Evolutionary conservation across 345 rosid species (phyloP).

Genomic region (Citrus unshiu): DNA sequence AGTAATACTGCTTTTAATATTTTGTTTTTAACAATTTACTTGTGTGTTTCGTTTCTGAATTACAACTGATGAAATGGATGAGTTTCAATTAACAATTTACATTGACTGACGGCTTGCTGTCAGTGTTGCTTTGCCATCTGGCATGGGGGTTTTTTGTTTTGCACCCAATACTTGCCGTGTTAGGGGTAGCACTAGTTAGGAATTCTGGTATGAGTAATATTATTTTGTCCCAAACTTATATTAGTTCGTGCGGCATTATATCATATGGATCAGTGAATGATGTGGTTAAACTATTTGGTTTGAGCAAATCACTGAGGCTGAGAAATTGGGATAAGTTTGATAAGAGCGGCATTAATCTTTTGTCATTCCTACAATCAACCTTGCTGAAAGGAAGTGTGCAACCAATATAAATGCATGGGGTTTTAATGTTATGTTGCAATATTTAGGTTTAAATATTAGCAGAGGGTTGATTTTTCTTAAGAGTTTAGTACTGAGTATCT

Average conservation of each 20-base stretch:
- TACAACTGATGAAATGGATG: neutral
- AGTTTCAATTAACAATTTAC: neutral
- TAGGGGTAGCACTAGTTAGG: neutral
- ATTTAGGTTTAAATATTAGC: neutral
- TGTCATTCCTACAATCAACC: neutral
- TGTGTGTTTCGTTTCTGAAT: neutral
- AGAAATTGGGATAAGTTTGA: neutral
- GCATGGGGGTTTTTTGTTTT: neutral
- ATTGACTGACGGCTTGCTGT: neutral
- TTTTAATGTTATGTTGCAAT: neutral
- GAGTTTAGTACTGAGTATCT: neutral
- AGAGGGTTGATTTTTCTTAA: neutral
- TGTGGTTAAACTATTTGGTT: neutral
- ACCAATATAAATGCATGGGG: neutral
- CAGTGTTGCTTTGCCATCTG: neutral
- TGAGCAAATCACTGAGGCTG: neutral
- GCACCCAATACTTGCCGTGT: neutral
- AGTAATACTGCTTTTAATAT: neutral
- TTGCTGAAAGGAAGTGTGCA: neutral
- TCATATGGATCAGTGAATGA: neutral
- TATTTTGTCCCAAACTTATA: neutral
- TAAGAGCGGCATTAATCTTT: neutral
- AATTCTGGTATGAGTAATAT: neutral
- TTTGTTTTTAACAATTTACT: neutral
- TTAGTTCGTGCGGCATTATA: neutral